Conservation (phyloP, 805 yeast genomes). For the Sugiyamaella marilandica region DNA sequence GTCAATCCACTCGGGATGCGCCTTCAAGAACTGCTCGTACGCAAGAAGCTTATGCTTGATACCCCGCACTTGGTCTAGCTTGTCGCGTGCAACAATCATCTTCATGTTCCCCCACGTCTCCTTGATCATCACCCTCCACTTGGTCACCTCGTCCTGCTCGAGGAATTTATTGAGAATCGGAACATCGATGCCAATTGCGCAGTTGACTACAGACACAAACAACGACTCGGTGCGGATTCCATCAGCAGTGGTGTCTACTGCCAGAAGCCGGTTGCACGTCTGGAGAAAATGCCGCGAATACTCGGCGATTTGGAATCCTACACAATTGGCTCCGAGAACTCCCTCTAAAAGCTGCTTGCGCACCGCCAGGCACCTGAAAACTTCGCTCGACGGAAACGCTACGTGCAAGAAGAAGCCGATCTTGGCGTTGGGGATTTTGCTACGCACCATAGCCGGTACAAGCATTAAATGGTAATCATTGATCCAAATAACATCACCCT, state of each 20-base stretch:
- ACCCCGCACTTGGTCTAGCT: conserved; percentile 82
- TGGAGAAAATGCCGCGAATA: conserved; percentile 91
- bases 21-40: conserved; percentile 68
- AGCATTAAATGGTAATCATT: conserved; percentile 90
- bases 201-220: conserved; percentile 33
- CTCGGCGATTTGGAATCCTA: conserved; percentile 88
- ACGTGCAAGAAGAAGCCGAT: conserved; percentile 92
- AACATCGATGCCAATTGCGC: conserved; percentile 41
- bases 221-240: conserved; percentile 62
- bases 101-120: conserved; percentile 69
- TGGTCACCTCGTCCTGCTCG: conserved; percentile 26
- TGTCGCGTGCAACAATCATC: conserved; percentile 82
- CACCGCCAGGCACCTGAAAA: conserved; percentile 89
- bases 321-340: conserved; percentile 79
- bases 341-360: conserved; percentile 74
- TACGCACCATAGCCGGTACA: conserved; percentile 79
- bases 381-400: conserved; percentile 93
- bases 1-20: conserved; percentile 66
- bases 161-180: conserved; percentile 51
- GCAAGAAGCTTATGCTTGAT: conserved; percentile 82
- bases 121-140: conserved; percentile 47
- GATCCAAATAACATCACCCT: conserved; percentile 81
- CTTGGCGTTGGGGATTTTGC: conserved; percentile 69
- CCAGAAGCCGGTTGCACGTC: conserved; percentile 75
- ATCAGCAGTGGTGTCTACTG: conserved; percentile 81